Conservation (phyloP, 164 flowering plant species). For the Berberis vulgaris region DNA sequence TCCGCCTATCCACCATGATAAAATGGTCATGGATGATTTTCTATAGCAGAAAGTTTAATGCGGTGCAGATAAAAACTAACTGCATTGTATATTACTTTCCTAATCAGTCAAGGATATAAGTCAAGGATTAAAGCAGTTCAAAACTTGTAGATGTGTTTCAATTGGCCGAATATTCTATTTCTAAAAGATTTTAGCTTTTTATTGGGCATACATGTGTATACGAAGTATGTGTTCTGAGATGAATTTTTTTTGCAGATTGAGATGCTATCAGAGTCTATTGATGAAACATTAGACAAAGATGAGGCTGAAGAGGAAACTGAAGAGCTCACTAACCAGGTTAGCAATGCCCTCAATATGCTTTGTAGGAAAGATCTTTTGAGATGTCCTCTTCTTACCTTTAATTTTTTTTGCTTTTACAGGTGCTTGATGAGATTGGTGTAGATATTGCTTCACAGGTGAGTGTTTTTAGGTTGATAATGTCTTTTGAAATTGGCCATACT, state of each 20-base stretch:
- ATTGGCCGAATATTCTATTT: too few species aligned
- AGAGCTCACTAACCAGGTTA: conserved; percentile 87
- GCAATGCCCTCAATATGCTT: background rate
- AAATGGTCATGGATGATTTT: too few species aligned
- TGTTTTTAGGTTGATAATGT: conserved; percentile 1
- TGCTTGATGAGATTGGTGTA: conserved; percentile 92
- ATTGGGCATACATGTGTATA: background rate
- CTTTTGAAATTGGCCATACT: background rate
- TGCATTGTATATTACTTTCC: too few species aligned
- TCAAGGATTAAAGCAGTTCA: too few species aligned
- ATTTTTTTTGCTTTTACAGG: conserved; percentile 26
- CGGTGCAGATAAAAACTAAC: too few species aligned
- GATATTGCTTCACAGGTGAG: conserved; percentile 92
- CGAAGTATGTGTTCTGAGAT: too few species aligned
- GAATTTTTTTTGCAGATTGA: conserved; percentile 43
- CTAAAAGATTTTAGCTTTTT: too few species aligned
- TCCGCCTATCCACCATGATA: too few species aligned
- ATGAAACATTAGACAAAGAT: conserved; percentile 85
- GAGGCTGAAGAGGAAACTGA: conserved; percentile 97
- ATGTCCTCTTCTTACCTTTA: background rate
- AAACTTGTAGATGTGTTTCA: too few species aligned
- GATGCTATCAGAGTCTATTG: conserved; percentile 92
- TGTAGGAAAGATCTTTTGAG: background rate
- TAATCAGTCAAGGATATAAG: too few species aligned
- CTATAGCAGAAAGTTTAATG: too few species aligned